Percentiles rank a stretch among this genome's conserved stretches.
Conservation (phyloP, 805 yeast species). For the Barnettozyma sp. region DNA sequence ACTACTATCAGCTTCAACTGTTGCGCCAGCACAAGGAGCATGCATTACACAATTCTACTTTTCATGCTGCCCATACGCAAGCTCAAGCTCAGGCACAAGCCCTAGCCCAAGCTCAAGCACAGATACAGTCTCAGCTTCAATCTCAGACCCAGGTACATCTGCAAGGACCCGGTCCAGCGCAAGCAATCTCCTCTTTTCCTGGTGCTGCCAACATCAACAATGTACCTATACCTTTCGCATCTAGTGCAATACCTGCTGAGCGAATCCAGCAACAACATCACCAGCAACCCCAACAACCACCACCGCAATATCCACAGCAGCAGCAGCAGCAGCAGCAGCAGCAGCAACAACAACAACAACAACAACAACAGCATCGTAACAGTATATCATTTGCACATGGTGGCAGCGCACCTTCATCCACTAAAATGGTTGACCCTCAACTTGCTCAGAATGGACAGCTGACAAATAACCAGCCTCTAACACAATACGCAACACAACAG, state of each 20-base stretch:
- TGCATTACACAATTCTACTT: conserved; percentile 37
- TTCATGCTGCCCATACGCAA: conserved; percentile 40
- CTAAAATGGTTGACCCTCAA: conserved; percentile 5
- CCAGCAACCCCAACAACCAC: no score
- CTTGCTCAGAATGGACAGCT: neutral
- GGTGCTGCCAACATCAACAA: no score
- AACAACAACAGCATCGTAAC: conserved; percentile 7
- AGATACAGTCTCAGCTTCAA: conserved; percentile 13
- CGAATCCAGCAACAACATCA: no score
- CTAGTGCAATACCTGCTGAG: no score
- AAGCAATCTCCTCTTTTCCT: no score
- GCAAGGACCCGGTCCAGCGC: no score
- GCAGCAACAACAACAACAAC: conserved; percentile 8
- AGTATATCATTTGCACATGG: conserved; percentile 1
- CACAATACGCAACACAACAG: conserved; percentile 16
- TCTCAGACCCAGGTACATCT: conserved; percentile 15
- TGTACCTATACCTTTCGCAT: no score
- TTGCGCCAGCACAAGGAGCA: conserved; percentile 56
- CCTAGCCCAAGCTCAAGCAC: conserved; percentile 16
- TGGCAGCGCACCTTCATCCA: conserved; percentile 1
- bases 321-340: conserved; percentile 15
- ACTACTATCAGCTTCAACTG: conserved; percentile 59
- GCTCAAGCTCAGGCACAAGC: conserved; percentile 27
- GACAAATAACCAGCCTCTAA: conserved; percentile 1
- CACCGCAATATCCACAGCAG: no score